These are phyloP conservation scores for Astraeus odoratus DNA, from an alignment of 768 basidiomycete species.

Conservation along the genomic window DNA sequence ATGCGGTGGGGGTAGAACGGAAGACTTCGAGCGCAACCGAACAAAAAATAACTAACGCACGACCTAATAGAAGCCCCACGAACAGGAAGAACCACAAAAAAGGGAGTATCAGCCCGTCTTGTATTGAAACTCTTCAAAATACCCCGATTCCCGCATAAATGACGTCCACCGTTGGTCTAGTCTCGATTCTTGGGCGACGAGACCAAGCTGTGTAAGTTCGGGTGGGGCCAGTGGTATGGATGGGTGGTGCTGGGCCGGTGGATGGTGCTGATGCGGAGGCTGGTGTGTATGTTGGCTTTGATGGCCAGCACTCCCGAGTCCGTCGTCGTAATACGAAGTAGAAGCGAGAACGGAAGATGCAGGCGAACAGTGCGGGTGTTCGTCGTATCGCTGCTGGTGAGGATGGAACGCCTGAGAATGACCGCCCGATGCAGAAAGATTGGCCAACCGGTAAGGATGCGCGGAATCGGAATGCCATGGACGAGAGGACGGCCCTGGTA, in stretches of 20 bases:
- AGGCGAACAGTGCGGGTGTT: too few species aligned
- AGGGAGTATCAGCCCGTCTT: background rate
- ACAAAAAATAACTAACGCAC: too few species aligned
- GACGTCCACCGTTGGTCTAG: conserved; percentile 54
- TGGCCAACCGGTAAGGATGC: background rate
- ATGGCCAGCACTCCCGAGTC: background rate
- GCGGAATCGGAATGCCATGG: background rate
- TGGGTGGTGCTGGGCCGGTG: background rate
- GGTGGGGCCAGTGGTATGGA: conserved; percentile 23
- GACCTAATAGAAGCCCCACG: too few species aligned
- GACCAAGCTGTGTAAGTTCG: conserved; percentile 53
- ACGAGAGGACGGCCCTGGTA: background rate
- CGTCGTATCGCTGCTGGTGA: background rate
- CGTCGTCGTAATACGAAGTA: background rate
- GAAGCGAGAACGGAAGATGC: background rate
- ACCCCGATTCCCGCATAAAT: conserved; percentile 54
- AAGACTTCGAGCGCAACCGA: too few species aligned
- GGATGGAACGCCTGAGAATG: background rate
- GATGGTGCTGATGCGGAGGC: background rate
- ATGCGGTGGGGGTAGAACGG: too few species aligned
- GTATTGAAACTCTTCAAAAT: conserved; percentile 25
- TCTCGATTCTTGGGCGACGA: conserved; percentile 49
- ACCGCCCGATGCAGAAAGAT: background rate
- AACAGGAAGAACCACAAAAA: background rate
- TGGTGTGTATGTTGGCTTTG: background rate